These are phyloP conservation scores for Didymella exigua DNA, from an alignment of 2,329 filamentous ascomycete genomes.

Conservation along the genomic window DNA sequence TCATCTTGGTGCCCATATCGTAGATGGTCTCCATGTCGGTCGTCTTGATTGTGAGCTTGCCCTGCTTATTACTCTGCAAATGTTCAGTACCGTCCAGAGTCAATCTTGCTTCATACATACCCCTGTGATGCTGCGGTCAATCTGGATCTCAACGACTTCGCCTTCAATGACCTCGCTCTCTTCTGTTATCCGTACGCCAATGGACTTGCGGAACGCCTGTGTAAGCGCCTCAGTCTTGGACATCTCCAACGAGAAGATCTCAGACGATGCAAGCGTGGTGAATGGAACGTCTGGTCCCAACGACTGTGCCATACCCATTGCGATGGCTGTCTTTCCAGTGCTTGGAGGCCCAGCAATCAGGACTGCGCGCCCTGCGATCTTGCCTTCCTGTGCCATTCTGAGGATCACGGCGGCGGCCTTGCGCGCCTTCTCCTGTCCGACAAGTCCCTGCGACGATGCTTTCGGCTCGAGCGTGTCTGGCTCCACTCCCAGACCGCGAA, in stretches of 20 bases:
- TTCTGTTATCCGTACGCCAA: conserved; percentile 97
- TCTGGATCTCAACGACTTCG: conserved; percentile 98
- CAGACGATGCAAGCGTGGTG: conserved; percentile 91
- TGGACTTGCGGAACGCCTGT: conserved; percentile 98
- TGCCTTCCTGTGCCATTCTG: conserved; percentile 98
- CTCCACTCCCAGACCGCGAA: conserved; percentile 93
- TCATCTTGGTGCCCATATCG: conserved; percentile 99
- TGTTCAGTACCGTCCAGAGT: conserved; percentile 17
- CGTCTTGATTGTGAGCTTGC: conserved; percentile 98
- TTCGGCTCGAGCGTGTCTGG: conserved; percentile 87
- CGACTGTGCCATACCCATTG: conserved; percentile 98
- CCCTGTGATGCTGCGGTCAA: conserved; percentile 94
- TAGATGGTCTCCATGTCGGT: conserved; percentile 99
- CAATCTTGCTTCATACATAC: conserved; percentile 46
- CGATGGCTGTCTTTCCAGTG: conserved; percentile 97
- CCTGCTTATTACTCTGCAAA: conserved; percentile 83
- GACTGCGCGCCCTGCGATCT: conserved; percentile 94
- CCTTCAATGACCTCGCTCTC: conserved; percentile 99
- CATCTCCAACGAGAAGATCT: conserved; percentile 99
- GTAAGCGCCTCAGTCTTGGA: conserved; percentile 98
- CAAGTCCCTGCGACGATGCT: conserved; percentile 83
- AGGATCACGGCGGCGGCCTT: conserved; percentile 96
- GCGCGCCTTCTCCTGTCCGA: conserved; percentile 94
- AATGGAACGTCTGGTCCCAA: conserved; percentile 94
- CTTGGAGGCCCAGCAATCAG: conserved; percentile 94